These are phyloP conservation scores for Pachysandra terminalis DNA, from an alignment of 164 flowering plant species.

Conservation along the genomic window DNA sequence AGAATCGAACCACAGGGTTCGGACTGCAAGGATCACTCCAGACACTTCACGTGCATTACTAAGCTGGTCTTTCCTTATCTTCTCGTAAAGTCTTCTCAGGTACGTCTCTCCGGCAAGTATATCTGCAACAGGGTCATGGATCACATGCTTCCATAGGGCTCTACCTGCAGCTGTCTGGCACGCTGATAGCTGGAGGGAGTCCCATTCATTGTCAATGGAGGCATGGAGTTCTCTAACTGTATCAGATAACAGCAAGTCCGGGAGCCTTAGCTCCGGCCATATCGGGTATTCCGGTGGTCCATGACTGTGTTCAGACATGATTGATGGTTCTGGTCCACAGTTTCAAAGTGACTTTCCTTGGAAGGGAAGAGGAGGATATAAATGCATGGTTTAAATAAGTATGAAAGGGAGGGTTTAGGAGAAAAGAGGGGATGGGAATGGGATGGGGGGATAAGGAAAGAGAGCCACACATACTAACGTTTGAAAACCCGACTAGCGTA, in stretches of 20 bases:
- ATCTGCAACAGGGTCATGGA: constrained; percentile 74
- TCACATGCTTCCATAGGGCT: constrained; percentile 87
- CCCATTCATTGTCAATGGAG: constrained; percentile 68
- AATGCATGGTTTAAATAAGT: constrained; percentile 20
- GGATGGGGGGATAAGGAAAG: constrained; percentile 68
- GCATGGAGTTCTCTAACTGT: constrained; percentile 50
- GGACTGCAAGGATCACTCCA: constrained; percentile 82
- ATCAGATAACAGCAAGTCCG: constrained; percentile 39
- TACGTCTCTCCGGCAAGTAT: constrained; percentile 77
- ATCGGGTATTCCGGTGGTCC: constrained; percentile 22
- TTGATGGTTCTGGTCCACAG: not conserved
- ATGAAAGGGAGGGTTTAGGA: constrained; percentile 8
- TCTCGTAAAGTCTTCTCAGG: constrained; percentile 61
- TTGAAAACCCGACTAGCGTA: constrained; percentile 31
- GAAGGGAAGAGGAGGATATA: constrained; percentile 16
- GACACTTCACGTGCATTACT: constrained; percentile 80
- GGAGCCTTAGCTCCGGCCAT: constrained; percentile 58
- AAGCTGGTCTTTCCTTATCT: constrained; percentile 66
- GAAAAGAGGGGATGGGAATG: constrained; percentile 6
- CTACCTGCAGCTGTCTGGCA: constrained; percentile 94
- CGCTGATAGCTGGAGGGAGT: constrained; percentile 54
- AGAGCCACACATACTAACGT: constrained; percentile 81
- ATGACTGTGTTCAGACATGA: constrained; percentile 40
- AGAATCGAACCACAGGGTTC: constrained; percentile 89
- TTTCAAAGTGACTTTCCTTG: too few relatives aligned